Evolutionary conservation across 2,329 filamentous ascomycete genomes (phyloP), one percentile per base, ranked within the genome.

Genomic region (Aspergillus alliaceus): DNA sequence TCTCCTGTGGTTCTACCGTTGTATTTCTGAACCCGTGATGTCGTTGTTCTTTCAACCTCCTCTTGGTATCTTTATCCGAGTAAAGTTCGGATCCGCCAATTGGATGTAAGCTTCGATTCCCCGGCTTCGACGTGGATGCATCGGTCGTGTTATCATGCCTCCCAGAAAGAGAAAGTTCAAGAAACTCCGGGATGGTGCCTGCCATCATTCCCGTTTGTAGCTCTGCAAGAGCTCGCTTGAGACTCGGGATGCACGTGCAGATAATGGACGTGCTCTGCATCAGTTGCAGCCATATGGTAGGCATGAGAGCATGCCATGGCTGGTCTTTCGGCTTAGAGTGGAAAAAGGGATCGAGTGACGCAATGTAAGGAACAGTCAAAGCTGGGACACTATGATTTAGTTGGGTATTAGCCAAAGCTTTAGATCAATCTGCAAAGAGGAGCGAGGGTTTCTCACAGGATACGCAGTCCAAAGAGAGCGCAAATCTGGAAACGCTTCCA

Each of bases 151-250:
- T n/a, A n/a, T n/a, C 18, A 12, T 34, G 27, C 20, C 18, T 14
- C 3, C 40, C 40, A 5, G 51, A 53, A 12, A 53, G 39, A 2
- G 51, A 53, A 11, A 48, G 32, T 15, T 54, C 51, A 15, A 54
- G 47, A 18, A 35, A 48, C 5, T 54, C 40, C 2, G 42, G 35
- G 8, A 54, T 34, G 5, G 42, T 22, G n/a, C 51, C 51, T 8
- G 51, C 39, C 51, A 54, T 54, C 51, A 54, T 54, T 27, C 51
- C 51, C 7, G 40, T 54, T 54, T 54, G 51, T 15, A 54, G 51
- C 15, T 54, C 51, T 3, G 51, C 51, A 11, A 54, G 31, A 1
- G 25, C 51, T 6, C 42, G 51, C 15, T 47, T 54, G n/a, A 54
- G 27, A 9, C 31, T 46, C 1, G 40, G 51, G n/a, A 54, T 48